A percentile compares a stretch with the other conserved stretches of the same genome.
phyloP scores from a whole-genome alignment of 1,139 yeast genomes.

The Kurtzmaniella quercitrusa region DNA sequence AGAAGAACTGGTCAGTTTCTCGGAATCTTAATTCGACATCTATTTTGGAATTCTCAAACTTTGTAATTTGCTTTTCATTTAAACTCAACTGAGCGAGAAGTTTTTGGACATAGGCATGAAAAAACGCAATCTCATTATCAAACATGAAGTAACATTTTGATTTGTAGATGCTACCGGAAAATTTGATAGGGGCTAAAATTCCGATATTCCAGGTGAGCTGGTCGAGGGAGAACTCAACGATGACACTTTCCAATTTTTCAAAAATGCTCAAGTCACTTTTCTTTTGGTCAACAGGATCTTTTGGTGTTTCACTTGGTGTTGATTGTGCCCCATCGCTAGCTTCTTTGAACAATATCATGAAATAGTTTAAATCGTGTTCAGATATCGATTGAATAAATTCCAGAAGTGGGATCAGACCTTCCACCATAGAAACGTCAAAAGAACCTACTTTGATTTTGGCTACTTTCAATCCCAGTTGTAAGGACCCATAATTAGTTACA shows the following conservation, averaged over 20 bases:
- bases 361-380: slow-evolving; percentile 18
- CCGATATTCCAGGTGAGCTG: slow-evolving; percentile 21
- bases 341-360: slow-evolving; percentile 8
- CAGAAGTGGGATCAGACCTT: slow-evolving; percentile 8
- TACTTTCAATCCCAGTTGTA: slow-evolving; percentile 13
- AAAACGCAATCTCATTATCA: slow-evolving; percentile 13
- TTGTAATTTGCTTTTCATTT: slow-evolving; percentile 8
- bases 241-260: slow-evolving; percentile 14
- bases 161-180: slow-evolving; percentile 16
- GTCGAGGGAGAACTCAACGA: slow-evolving; percentile 17
- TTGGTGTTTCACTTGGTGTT: background rate
- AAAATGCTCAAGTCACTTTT: slow-evolving; percentile 2
- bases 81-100: slow-evolving; percentile 13
- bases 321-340: background rate
- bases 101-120: slow-evolving; percentile 21
- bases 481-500: slow-evolving; percentile 15
- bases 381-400: slow-evolving; percentile 12
- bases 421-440: slow-evolving; percentile 14
- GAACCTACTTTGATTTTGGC: slow-evolving; percentile 11
- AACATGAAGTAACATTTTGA: slow-evolving; percentile 14
- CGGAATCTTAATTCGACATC: slow-evolving; percentile 17
- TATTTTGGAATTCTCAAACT: slow-evolving; percentile 29
- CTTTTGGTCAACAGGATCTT: background rate
- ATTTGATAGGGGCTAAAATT: slow-evolving; percentile 16
- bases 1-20: slow-evolving; percentile 13